Conservation (phyloP, 257 asterid species). For the Mitragyna speciosa region DNA sequence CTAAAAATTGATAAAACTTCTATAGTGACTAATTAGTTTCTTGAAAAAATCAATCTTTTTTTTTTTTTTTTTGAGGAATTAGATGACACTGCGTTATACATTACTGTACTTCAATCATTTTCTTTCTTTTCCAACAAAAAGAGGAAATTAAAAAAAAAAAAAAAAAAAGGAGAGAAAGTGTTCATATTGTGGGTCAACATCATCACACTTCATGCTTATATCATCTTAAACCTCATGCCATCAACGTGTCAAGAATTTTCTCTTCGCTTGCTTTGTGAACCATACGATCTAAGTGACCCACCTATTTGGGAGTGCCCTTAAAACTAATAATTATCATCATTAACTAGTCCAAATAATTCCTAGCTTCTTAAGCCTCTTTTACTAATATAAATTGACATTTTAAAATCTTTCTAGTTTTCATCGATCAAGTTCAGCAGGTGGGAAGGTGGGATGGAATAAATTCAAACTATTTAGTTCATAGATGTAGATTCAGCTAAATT, state of each 20-base stretch:
- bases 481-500: constrained; percentile 12
- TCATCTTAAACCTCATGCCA: constrained; percentile 36
- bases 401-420: background rate
- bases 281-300: constrained; percentile 12
- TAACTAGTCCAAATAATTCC: constrained; percentile 19
- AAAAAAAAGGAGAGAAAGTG: background rate
- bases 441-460: too few relatives aligned
- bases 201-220: constrained; percentile 49
- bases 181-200: constrained; percentile 30
- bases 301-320: constrained; percentile 17
- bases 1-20: too few relatives aligned
- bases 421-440: background rate
- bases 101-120: background rate
- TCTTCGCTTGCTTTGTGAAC: constrained; percentile 20
- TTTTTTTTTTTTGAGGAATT: too few relatives aligned
- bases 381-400: background rate
- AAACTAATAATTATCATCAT: constrained; percentile 27
- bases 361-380: background rate
- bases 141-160: too few relatives aligned
- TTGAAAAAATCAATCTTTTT: too few relatives aligned
- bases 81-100: too few relatives aligned
- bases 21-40: too few relatives aligned
- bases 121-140: background rate
- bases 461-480: background rate
- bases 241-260: constrained; percentile 30